Base-by-base conservation (phyloP, 2,329 filamentous ascomycete genomes). In the Verticillium albo-atrum region DNA sequence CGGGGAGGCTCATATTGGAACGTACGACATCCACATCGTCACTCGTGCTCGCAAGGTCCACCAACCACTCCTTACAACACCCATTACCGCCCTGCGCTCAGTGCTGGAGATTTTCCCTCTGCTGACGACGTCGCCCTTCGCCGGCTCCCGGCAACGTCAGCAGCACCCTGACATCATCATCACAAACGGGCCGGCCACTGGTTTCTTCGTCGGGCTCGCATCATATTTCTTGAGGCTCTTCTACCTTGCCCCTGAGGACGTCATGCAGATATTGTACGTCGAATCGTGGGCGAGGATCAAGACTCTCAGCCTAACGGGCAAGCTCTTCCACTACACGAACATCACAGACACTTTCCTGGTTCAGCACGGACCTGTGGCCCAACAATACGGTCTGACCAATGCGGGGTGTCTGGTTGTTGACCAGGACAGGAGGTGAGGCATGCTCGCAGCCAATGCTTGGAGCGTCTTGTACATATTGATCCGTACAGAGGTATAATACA, bases 281-380 rank as follows among this genome's bases (percentile, higher is more conserved):
- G 95, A 99, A 79, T 95, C 90, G 23, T 97, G 93, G 89, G 94
- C 95, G 3, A 83, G 95, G 17, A 90, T 96, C 17, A 88, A 83
- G 64, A 88, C 85, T 14, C 75, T 98, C 64, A 98, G 94, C 75
- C 73, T 97, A 61, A 96, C 91, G 37, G 95, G 94, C 0, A 88
- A 85, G 70, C 76, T 98, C 37, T 78, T 99, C 60, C 75, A 89
- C 60, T 76, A 79, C 64, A 77, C 78, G 2, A 76, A 79, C 53
- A 74, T 96, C 47, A 90, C 90, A 54, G 91, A 96, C 73, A 77
- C 88, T 55, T 90, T 96, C 68, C 72, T 96, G 57, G 92, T 96
- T 59, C 93, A 97, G 78, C 95, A 94, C 81, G 80, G 85, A 60
- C 75, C 78, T 58, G 77, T 95, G 50, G 85, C 83, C 1, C 75